phyloP scores from a whole-genome alignment of 2,329 filamentous ascomycete genomes.

The Ascochyta pisi region DNA sequence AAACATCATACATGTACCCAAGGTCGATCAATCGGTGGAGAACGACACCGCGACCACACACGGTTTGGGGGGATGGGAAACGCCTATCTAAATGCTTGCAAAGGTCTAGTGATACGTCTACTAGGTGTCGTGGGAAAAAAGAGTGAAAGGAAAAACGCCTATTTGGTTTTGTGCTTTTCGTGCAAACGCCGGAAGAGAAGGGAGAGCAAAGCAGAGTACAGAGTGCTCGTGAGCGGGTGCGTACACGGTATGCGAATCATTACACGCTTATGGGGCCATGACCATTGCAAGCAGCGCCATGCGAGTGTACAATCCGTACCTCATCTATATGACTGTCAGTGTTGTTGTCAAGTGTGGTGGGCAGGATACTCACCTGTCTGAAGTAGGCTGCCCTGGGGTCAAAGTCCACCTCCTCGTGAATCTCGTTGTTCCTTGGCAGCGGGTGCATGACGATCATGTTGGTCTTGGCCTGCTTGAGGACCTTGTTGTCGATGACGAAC shows the following conservation, averaged over 20 bases:
- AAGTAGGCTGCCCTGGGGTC: slow-evolving; percentile 98
- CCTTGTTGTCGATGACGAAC: slow-evolving; percentile 88
- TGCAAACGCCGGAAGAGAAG: slow-evolving; percentile 18
- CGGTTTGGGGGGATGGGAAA: slow-evolving; percentile 1
- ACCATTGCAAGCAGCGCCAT: slow-evolving; percentile 97
- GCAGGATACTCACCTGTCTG: slow-evolving; percentile 78
- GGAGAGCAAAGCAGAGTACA: slow-evolving; percentile 1
- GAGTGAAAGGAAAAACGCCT: slow-evolving; percentile 13
- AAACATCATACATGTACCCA: slow-evolving; percentile 26
- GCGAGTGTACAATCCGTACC: slow-evolving; percentile 95
- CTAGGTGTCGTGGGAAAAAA: slow-evolving; percentile 1
- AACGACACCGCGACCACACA: slow-evolving; percentile 5
- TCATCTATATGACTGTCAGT: slow-evolving; percentile 74
- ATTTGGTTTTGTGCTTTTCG: slow-evolving; percentile 20
- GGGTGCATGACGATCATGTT: slow-evolving; percentile 97
- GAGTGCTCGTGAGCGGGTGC: slow-evolving; percentile 5
- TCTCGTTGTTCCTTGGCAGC: slow-evolving; percentile 89
- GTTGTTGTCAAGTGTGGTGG: not conserved
- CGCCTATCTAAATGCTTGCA: slow-evolving; percentile 33
- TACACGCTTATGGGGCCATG: slow-evolving; percentile 64
- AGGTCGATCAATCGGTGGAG: not conserved
- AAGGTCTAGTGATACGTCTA: slow-evolving; percentile 12
- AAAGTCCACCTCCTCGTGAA: slow-evolving; percentile 95
- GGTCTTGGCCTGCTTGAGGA: slow-evolving; percentile 88
- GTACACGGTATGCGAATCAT: slow-evolving; percentile 10